A percentile compares a stretch with the other conserved stretches of the same genome.
Conservation (phyloP, 495 filamentous ascomycete genomes). For the Hypoxylon subgilvum region DNA sequence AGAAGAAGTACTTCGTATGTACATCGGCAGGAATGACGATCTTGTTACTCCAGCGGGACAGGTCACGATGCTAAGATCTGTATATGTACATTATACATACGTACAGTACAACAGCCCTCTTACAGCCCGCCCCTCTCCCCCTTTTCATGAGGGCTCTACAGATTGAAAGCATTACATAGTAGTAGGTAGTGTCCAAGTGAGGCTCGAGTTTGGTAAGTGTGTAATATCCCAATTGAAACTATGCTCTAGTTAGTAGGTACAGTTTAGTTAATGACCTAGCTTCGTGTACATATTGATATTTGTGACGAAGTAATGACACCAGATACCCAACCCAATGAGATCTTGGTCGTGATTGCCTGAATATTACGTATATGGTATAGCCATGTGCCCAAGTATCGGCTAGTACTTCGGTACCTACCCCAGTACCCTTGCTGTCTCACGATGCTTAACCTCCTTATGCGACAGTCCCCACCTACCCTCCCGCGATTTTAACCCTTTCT, state of each 20-base stretch:
- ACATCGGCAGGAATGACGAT: slow-evolving; percentile 35
- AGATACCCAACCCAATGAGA: too few species aligned
- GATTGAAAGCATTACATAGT: neutral
- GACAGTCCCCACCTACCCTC: slow-evolving; percentile 35
- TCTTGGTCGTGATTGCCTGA: too few species aligned
- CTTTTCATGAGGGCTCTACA: too few species aligned
- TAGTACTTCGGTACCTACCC: slow-evolving; percentile 25
- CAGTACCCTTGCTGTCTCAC: slow-evolving; percentile 39
- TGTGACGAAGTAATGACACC: too few species aligned
- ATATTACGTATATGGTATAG: neutral
- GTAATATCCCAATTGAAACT: too few species aligned
- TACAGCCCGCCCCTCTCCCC: too few species aligned
- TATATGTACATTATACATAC: neutral
- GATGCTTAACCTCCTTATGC: slow-evolving; percentile 35
- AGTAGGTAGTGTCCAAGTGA: too few species aligned
- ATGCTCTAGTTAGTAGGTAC: too few species aligned
- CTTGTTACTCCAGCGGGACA: slow-evolving; percentile 6
- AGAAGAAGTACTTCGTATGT: too few species aligned
- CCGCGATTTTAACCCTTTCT: slow-evolving; percentile 30
- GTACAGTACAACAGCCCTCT: neutral
- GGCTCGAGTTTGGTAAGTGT: too few species aligned
- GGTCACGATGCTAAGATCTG: slow-evolving; percentile 19
- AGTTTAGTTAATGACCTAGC: too few species aligned
- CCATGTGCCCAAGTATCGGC: slow-evolving; percentile 25
- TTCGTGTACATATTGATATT: too few species aligned